Base-by-base conservation (phyloP, 2,329 filamentous ascomycete genomes). In the Hymenoscyphus scutula region DNA sequence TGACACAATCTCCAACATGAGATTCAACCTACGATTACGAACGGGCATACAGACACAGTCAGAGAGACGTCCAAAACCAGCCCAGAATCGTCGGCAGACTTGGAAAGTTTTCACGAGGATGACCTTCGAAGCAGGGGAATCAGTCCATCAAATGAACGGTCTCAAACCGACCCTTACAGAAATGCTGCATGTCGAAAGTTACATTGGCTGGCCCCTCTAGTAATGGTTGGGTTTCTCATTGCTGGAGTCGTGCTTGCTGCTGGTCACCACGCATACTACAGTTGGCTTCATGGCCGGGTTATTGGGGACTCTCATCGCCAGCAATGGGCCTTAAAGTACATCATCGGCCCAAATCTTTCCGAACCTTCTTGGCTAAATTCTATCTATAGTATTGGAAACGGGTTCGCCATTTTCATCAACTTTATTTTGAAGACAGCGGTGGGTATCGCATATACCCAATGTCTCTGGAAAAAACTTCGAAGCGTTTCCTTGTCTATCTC, bases 401-500 rank as follows among this genome's bases (percentile, higher is more conserved):
- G 38, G 8, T 58, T 58, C 30, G 56, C 38, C 11, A 58, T 53
- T 32, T 27, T 11, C 10, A 27, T 58, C 27, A 29, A 32, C 6
- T 19, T 58, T 17, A 19, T 32, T 7, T 34, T 45, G 3, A 58
- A 58, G 23, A 58, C 41, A 8, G 56, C 56, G 1, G 41, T 58
- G 7, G 56, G 38, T 3, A 58, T 51, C 7, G 37, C 56, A 6
- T 58, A 30, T 32, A 58, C 41, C 3, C 56, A 58, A 25, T 51
- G 53, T 32, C 27, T 58, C 6, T 58, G 38, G 56, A 48, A 27
- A n/a, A 17, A n/a, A 48, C 56, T 58, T 27, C 27, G 38, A 48
- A 23, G 7, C 7, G 15, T n/a, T 13, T n/a, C 37, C 10, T 8
- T 51, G 3, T 51, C 56, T 32, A 17, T 51, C 19, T 19, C 23